Evolutionary conservation across 2,329 filamentous ascomycete genomes (phyloP), one percentile per base, ranked within the genome.

Genomic region (Hansfordia pulvinata): DNA sequence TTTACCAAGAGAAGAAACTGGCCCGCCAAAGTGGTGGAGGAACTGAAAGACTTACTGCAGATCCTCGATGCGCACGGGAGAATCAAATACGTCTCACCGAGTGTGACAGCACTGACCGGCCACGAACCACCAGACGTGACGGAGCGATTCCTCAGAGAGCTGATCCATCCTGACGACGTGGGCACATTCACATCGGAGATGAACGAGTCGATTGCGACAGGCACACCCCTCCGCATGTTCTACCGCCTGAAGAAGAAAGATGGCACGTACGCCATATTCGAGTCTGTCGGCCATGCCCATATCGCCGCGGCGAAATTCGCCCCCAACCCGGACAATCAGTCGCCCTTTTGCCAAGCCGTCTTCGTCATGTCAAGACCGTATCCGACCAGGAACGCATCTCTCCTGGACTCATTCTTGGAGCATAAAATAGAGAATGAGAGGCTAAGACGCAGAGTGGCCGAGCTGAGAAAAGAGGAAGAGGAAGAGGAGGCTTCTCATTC

Each of bases 401-500:
- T 94, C 8, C 63, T 94, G 12, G 86, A 96, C 53, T 92, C 85
- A 0, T 94, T 94, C 43, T 62, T 96, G 16, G 88, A 96, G 49
- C 86, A 94, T 57, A 94, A 94, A 53, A 88, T 93, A 29, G 88
- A 94, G 50, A 93, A 94, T 43, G 85, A 93, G 56, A 72, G 86
- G 4, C 54, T 96, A 25, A 75, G 73, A 42, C 79, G 83, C 40
- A 74, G 83, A 22, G 93, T 96, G 34, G 75, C 78, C 11, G 84
- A 92, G 52, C 60, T 94, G 29, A 82, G 81, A 39, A 68, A 70
- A 34, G 88, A 94, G 50, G 88, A 94, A 49, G 73, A 77, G 30
- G 81, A 86, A 29, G 86, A 92, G 33, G 77, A 80, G 32, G 69
- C 74, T 30, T 67, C 72, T 27, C 67, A 74, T 31, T 62, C 63